These are phyloP conservation scores for Irineochytrium annulatum DNA, from an alignment of 192 early-diverging fungal species.

Conservation along the genomic window DNA sequence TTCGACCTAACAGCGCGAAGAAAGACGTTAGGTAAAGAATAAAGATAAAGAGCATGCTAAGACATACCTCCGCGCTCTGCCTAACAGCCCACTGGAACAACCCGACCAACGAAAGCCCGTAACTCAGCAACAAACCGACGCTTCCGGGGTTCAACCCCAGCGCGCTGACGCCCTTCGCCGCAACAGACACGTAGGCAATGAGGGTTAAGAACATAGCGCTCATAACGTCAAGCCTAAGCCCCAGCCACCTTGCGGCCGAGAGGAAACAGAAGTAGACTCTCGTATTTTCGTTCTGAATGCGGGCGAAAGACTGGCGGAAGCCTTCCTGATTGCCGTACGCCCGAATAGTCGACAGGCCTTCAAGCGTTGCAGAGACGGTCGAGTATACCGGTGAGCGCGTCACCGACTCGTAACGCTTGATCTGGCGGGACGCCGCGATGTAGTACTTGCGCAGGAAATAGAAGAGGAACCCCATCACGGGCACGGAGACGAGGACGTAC, in stretches of 20 bases:
- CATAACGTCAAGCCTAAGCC: slow-evolving; percentile 25
- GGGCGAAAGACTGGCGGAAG: slow-evolving; percentile 39
- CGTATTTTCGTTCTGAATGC: slow-evolving; percentile 32
- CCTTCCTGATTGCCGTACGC: slow-evolving; percentile 72
- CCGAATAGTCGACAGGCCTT: slow-evolving; percentile 66
- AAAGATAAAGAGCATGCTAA: not conserved
- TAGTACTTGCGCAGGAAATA: slow-evolving; percentile 42
- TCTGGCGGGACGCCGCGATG: slow-evolving; percentile 48
- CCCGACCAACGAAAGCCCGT: slow-evolving; percentile 18
- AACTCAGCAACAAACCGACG: slow-evolving; percentile 28
- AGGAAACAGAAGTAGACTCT: slow-evolving; percentile 19
- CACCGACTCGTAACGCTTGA: slow-evolving; percentile 60
- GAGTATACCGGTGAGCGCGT: slow-evolving; percentile 45
- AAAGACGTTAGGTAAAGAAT: not conserved
- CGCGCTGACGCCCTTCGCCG: not conserved
- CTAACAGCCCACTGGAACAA: slow-evolving; percentile 14
- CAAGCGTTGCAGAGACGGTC: slow-evolving; percentile 25
- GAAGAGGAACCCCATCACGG: slow-evolving; percentile 31
- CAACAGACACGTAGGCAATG: not conserved
- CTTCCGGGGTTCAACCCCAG: slow-evolving; percentile 16
- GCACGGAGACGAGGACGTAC: slow-evolving; percentile 15
- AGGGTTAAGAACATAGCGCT: slow-evolving; percentile 8
- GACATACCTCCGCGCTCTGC: slow-evolving; percentile 11
- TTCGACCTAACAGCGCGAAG: slow-evolving; percentile 19
- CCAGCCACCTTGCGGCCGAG: slow-evolving; percentile 24